phyloP scores from a whole-genome alignment of 306 rosid species.

The Pterocarpus macrocarpus region DNA sequence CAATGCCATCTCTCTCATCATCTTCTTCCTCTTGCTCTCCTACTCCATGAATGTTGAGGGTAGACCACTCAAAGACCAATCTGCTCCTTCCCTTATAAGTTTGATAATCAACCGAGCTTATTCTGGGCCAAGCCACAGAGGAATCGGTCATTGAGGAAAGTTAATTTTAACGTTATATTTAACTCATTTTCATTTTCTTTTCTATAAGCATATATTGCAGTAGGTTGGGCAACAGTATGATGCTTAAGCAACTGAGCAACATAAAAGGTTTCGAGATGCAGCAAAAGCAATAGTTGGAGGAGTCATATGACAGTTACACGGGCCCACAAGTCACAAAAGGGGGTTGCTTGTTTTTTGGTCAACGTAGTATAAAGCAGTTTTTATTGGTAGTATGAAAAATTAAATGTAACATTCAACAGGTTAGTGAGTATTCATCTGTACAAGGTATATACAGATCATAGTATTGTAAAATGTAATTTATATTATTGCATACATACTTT shows the following conservation, averaged over 20 bases:
- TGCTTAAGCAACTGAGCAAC: not conserved
- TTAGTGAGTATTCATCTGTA: not conserved
- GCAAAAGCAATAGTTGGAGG: not conserved
- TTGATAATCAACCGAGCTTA: constrained; percentile 48
- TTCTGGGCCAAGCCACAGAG: constrained; percentile 62
- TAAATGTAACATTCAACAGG: too few species aligned
- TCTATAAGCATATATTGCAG: not conserved
- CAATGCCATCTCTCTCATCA: constrained; percentile 48
- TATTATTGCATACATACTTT: not conserved
- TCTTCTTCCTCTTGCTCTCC: constrained; percentile 63
- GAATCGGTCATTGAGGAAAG: constrained; percentile 51
- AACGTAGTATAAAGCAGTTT: not conserved
- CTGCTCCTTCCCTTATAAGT: constrained; percentile 38
- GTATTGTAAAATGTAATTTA: not conserved
- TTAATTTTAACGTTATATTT: not conserved
- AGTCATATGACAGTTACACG: not conserved
- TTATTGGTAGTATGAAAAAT: too few species aligned
- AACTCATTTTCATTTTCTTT: not conserved
- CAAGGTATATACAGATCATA: not conserved
- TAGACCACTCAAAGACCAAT: constrained; percentile 49
- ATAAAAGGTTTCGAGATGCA: not conserved
- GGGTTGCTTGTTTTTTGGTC: not conserved
- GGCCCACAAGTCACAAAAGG: not conserved
- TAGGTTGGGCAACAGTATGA: not conserved
- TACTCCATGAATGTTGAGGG: constrained; percentile 55